Conservation (phyloP, 768 basidiomycete genomes). For the Termitomyces sp. region DNA sequence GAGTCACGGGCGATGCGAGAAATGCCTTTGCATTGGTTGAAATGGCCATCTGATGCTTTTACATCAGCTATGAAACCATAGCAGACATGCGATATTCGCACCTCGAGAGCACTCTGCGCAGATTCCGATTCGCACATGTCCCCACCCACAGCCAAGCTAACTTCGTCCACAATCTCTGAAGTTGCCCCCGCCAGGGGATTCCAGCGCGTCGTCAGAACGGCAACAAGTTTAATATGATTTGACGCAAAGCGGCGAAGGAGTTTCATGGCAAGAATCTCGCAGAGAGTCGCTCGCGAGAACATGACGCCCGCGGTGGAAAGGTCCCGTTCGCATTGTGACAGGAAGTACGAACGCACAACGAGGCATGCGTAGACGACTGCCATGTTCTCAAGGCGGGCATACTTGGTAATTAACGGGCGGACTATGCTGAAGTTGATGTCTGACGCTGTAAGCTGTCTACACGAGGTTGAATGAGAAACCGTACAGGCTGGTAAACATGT, state of each 20-base stretch:
- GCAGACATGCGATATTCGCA: conserved; percentile 28
- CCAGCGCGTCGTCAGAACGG: conserved; percentile 79
- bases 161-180: conserved; percentile 57
- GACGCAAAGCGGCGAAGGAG: conserved; percentile 70
- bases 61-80: neutral
- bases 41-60: conserved; percentile 69
- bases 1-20: conserved; percentile 76
- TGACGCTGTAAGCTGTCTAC: conserved; percentile 75
- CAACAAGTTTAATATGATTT: conserved; percentile 70
- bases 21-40: conserved; percentile 82
- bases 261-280: conserved; percentile 89
- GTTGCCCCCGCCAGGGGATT: conserved; percentile 80
- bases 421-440: conserved; percentile 81
- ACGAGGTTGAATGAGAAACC: conserved; percentile 3
- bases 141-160: conserved; percentile 53
- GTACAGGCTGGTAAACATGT: neutral
- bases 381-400: conserved; percentile 72
- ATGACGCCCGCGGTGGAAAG: conserved; percentile 77
- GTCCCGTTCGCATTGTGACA: conserved; percentile 60
- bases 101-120: conserved; percentile 83
- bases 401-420: conserved; percentile 72
- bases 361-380: conserved; percentile 73
- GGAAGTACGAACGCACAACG: conserved; percentile 75
- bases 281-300: conserved; percentile 62
- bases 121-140: conserved; percentile 60